phyloP scores from a whole-genome alignment of 2,329 filamentous ascomycete genomes.

The Aspergillus pseudotamarii region DNA sequence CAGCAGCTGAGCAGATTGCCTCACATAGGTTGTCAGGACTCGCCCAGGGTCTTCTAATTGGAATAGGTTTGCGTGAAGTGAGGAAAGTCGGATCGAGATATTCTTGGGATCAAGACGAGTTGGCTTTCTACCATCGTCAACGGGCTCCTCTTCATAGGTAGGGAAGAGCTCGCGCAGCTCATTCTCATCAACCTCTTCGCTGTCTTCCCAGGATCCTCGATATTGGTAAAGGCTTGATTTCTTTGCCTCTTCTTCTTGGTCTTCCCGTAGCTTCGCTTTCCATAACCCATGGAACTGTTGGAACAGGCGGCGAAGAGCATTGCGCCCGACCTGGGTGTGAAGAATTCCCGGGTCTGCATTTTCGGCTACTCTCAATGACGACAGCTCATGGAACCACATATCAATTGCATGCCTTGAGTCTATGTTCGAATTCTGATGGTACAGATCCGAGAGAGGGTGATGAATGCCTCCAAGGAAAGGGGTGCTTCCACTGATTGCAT shows the following conservation, averaged over 20 bases:
- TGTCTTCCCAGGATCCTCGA: slow-evolving; percentile 73
- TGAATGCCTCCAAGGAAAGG: slow-evolving; percentile 41
- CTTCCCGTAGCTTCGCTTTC: slow-evolving; percentile 73
- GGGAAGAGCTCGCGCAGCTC: slow-evolving; percentile 84
- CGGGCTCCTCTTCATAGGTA: slow-evolving; percentile 63
- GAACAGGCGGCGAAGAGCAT: slow-evolving; percentile 67
- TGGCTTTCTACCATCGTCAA: slow-evolving; percentile 36
- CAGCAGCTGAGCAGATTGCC: slow-evolving; percentile 37
- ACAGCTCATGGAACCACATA: slow-evolving; percentile 41
- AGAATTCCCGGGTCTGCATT: slow-evolving; percentile 37
- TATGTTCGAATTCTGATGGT: slow-evolving; percentile 4
- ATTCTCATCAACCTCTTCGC: slow-evolving; percentile 72
- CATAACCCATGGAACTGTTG: slow-evolving; percentile 77
- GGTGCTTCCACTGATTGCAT: slow-evolving; percentile 37
- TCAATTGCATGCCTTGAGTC: slow-evolving; percentile 34
- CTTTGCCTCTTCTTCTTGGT: slow-evolving; percentile 73
- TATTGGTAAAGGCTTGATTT: slow-evolving; percentile 82
- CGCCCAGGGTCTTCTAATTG: slow-evolving; percentile 29
- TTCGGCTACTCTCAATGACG: slow-evolving; percentile 37
- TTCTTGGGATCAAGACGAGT: slow-evolving; percentile 50
- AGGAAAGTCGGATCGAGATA: slow-evolving; percentile 64
- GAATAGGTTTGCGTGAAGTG: slow-evolving; percentile 58
- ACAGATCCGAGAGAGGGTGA: slow-evolving; percentile 24
- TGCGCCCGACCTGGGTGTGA: slow-evolving; percentile 49
- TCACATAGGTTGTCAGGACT: slow-evolving; percentile 38